Evolutionary conservation across 139 green algal genomes (phyloP).

Genomic region (Raphidocelis subcapitata): DNA sequence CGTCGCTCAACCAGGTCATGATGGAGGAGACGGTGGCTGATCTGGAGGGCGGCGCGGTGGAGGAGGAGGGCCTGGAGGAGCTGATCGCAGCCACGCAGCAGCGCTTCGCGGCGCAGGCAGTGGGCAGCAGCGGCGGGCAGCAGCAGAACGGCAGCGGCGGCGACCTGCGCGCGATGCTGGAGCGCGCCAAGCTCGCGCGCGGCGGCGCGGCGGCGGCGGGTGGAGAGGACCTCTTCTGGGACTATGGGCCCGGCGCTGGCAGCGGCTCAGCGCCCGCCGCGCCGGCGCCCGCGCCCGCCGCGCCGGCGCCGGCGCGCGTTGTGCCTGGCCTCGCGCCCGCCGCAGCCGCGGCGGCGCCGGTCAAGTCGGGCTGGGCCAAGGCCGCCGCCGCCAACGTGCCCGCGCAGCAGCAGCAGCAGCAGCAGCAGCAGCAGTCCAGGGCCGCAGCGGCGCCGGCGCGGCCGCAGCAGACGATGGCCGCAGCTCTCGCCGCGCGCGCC

Average conservation of each 20-base stretch:
- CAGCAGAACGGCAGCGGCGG: too few relatives aligned
- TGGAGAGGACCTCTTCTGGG: too few relatives aligned
- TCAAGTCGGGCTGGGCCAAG: background rate
- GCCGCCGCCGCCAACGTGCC: background rate
- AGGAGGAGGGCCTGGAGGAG: conserved; percentile 45
- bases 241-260: too few relatives aligned
- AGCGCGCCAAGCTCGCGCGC: conserved; percentile 6
- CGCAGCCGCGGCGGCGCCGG: conserved; percentile 4
- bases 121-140: conserved; percentile 6
- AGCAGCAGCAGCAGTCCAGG: conserved; percentile 1
- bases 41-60: conserved; percentile 44
- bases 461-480: background rate
- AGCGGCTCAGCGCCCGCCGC: conserved; percentile 10
- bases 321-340: background rate
- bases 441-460: background rate
- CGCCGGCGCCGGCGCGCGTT: conserved; percentile 1
- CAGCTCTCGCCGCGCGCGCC: too few relatives aligned
- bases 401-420: background rate
- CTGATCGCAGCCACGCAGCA: conserved; percentile 29
- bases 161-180: conserved; percentile 64
- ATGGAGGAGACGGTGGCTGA: conserved; percentile 48
- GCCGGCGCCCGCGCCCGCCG: background rate
- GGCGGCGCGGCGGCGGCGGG: background rate
- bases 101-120: conserved; percentile 27
- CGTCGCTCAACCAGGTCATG: conserved; percentile 21